A percentile compares a stretch with the other conserved stretches of the same genome.
These are phyloP conservation scores for Citrus medica DNA, from an alignment of 345 rosid species.

Conservation along the genomic window DNA sequence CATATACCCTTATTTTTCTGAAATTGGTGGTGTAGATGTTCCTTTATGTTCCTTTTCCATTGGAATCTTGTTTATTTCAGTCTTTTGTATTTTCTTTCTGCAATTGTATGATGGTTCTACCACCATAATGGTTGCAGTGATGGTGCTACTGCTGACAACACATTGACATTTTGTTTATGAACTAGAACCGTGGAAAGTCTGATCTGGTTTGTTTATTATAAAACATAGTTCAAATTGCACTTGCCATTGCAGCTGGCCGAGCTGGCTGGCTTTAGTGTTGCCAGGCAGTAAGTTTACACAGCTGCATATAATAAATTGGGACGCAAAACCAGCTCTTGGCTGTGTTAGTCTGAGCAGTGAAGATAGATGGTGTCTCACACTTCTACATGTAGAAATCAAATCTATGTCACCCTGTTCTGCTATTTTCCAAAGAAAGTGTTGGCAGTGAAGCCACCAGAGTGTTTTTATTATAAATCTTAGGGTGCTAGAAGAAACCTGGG, in stretches of 20 bases:
- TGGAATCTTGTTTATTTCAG: background rate
- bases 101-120: background rate
- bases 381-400: too few species aligned
- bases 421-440: background rate
- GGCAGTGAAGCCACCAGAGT: background rate
- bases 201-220: background rate
- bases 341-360: constrained; percentile 51
- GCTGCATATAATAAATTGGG: constrained; percentile 59
- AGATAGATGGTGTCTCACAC: constrained; percentile 61
- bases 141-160: background rate
- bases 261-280: constrained; percentile 73
- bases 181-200: background rate
- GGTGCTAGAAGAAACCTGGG: background rate
- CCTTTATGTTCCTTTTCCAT: background rate
- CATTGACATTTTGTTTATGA: background rate
- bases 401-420: too few species aligned
- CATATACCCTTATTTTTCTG: background rate
- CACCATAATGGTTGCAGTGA: background rate
- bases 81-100: background rate
- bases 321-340: constrained; percentile 68
- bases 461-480: too few species aligned
- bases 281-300: constrained; percentile 78
- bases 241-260: constrained; percentile 77
- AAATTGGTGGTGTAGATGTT: background rate
- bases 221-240: background rate